Evolutionary conservation across 352 stramenopile species (phyloP).

Genomic region (Phytophthora brassicae): DNA sequence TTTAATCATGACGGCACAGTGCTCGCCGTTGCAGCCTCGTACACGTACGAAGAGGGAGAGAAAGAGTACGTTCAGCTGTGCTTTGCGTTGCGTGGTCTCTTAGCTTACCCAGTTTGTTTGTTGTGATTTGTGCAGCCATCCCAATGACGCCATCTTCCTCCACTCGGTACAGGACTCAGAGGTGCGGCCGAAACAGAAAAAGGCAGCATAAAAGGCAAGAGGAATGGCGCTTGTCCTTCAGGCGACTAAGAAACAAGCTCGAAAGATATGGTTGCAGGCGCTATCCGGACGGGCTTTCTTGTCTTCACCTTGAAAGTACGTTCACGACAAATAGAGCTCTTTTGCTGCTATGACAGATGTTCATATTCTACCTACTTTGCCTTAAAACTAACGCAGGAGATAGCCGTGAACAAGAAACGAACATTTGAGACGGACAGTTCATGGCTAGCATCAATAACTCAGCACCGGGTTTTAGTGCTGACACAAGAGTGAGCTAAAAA

Average conservation of each 20-base stretch:
- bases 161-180: conserved; percentile 88
- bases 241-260: background rate
- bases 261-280: background rate
- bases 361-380: conserved; percentile 3
- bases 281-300: background rate
- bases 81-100: background rate
- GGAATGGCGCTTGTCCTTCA: too few relatives aligned
- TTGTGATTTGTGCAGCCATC: conserved; percentile 61
- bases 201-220: conserved; percentile 14
- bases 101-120: conserved; percentile 4
- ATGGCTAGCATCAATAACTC: too few relatives aligned
- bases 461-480: too few relatives aligned
- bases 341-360: conserved; percentile 5
- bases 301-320: conserved; percentile 11
- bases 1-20: conserved; percentile 94
- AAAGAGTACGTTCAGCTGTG: conserved; percentile 77
- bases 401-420: background rate
- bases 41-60: conserved; percentile 98
- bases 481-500: too few relatives aligned
- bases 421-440: too few relatives aligned
- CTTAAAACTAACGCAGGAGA: conserved; percentile 5
- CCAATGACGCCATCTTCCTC: conserved; percentile 94
- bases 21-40: conserved; percentile 94
- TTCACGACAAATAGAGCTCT: conserved; percentile 23
- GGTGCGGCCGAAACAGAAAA: conserved; percentile 80